Conservation (phyloP, 2,329 filamentous ascomycete genomes). For the Xylaria sp. region DNA sequence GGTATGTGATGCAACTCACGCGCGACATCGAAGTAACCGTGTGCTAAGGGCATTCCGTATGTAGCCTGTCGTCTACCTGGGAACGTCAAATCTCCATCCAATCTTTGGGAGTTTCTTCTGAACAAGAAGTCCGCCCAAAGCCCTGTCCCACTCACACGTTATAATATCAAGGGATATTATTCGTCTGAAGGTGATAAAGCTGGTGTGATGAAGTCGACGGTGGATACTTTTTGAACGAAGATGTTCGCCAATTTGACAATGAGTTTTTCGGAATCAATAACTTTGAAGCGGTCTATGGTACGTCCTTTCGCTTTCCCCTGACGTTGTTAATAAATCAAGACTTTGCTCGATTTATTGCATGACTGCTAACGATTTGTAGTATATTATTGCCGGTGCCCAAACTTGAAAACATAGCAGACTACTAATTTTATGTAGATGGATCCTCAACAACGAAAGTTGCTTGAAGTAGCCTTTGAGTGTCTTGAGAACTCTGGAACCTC, state of each 20-base stretch:
- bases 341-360: too few relatives aligned
- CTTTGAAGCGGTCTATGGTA: slow-evolving; percentile 18
- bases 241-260: slow-evolving; percentile 24
- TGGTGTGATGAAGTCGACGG: slow-evolving; percentile 12
- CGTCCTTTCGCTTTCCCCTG: too few relatives aligned
- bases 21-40: too few relatives aligned
- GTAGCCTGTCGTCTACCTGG: slow-evolving; percentile 28
- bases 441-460: slow-evolving; percentile 39
- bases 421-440: slow-evolving; percentile 36
- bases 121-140: slow-evolving; percentile 21
- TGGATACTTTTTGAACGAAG: slow-evolving; percentile 37
- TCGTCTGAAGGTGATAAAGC: neutral
- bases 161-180: slow-evolving; percentile 27
- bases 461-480: slow-evolving; percentile 45
- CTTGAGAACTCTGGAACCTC: slow-evolving; percentile 22
- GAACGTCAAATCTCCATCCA: neutral
- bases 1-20: too few relatives aligned
- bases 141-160: slow-evolving; percentile 8
- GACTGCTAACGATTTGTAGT: too few relatives aligned
- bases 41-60: too few relatives aligned
- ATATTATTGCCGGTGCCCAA: too few relatives aligned
- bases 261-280: slow-evolving; percentile 26
- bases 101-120: slow-evolving; percentile 25
- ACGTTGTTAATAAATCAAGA: too few relatives aligned
- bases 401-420: too few relatives aligned